Evolutionary conservation across 73 alveolate species (phyloP), one percentile per base, ranked within the genome.

Genomic region (Paramecium biaurelia): DNA sequence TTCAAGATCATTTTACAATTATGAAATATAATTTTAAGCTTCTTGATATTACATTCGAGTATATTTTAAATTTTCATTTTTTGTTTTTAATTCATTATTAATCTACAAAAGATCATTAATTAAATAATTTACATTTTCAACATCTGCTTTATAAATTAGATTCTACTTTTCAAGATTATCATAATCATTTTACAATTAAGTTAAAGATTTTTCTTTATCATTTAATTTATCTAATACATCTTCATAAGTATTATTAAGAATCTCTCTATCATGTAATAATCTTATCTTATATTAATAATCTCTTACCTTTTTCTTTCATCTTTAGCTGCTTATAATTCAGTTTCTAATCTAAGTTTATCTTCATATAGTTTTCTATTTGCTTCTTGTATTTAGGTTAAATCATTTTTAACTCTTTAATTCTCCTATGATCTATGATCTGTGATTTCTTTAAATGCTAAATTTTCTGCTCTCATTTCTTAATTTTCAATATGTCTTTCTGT

Each of bases 401-500:
- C 88, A 57, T 67, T 37, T 67, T 86, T 63, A 9, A 59, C 59
- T 63, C 88, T 57, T 21, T 9, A 26, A 67, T 53, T 86, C 8
- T 86, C 93, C 41, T 34, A 67, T 59, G 57, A 10, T 30, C 87
- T 70, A 38, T 76, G 84, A 11, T 86, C 93, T 57, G 93, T 42
- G 24, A 86, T 86, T 43, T 86, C 93, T 41, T 86, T 86, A 20
- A 86, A 70, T 86, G 93, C 93, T 32, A 67, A 37, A 63, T 35
- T 86, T 42, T 86, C 93, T 18, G 89, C 93, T 30, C 56, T 72
- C 59, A 86, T 34, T 86, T 86, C 89, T 34, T 86, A 67, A 34
- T 26, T 47, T 67, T 86, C 93, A 30, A 86, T 86, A 76, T 86
- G 93, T 76, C 30, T 63, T 49, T 86, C 93, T 38, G 93, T 86